phyloP scores from a whole-genome alignment of 164 flowering plant genomes.

The Tetracentron sinense region DNA sequence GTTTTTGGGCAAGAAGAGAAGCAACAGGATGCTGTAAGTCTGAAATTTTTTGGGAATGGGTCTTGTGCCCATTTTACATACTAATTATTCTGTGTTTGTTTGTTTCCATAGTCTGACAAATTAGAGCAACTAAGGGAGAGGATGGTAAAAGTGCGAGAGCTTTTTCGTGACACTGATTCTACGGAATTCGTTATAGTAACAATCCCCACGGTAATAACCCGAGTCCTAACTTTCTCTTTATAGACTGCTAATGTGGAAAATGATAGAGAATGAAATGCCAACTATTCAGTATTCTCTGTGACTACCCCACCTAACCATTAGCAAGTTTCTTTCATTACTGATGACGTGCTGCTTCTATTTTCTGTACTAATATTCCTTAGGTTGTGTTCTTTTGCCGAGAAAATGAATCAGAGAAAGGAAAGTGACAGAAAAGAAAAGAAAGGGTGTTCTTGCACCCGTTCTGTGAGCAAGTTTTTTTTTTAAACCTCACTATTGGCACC shows the following conservation, averaged over 20 bases:
- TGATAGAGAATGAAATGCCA: neutral
- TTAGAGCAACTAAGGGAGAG: conserved; percentile 79
- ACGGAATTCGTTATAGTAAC: conserved; percentile 92
- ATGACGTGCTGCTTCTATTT: neutral
- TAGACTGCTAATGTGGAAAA: neutral
- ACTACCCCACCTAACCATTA: neutral
- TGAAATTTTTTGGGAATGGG: conserved; percentile 7
- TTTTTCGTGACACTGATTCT: conserved; percentile 66
- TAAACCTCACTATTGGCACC: too few relatives aligned
- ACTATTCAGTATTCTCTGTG: neutral
- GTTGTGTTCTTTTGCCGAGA: neutral
- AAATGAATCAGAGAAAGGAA: too few relatives aligned
- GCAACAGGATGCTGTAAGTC: conserved; percentile 65
- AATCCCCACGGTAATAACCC: conserved; percentile 71
- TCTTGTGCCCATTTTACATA: conserved; percentile 1
- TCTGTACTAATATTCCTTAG: neutral
- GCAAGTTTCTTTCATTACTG: neutral
- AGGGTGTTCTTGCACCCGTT: too few relatives aligned
- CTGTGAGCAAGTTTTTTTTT: too few relatives aligned
- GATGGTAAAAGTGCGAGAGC: conserved; percentile 85
- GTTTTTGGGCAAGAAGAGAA: conserved; percentile 65
- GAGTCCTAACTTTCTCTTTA: neutral
- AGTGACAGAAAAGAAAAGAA: too few relatives aligned
- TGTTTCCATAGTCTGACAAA: conserved; percentile 56
- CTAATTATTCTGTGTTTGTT: conserved; percentile 5